Evolutionary conservation across 768 basidiomycete species (phyloP), one percentile per base, ranked within the genome.

Genomic region (Psilocybe subaeruginosa): DNA sequence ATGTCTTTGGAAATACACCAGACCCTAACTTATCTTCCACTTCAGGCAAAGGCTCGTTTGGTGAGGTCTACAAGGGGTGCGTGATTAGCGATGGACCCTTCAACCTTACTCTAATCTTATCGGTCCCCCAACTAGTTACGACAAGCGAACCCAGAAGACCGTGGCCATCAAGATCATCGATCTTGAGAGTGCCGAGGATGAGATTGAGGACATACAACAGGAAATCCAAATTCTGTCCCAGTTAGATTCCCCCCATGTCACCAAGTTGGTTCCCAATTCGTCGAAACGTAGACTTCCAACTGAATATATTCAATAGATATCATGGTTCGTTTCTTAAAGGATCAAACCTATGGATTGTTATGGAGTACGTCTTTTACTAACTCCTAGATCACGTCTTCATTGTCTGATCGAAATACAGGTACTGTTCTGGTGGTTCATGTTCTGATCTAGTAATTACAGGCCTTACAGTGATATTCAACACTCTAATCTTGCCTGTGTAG

Each of bases 151-250:
- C 27, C 93, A 95, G 74, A 91, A 91, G 80, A 95, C 97, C 0
- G 97, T 99, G 27, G 97, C 97, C 48, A 99, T 99, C 82, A 99
- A 96, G 88, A 97, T 99, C 68, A 99, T 99, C 73, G 96, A 99
- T 80, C 86, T 99, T 33, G 97, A 99, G 77, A 95, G 93, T 71
- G 97, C 97, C 54, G 97, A 99, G 76, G 97, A 99, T 72, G 97
- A 99, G 80, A 98, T 99, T 71, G 97, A 99, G 74, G 97, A 99
- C 77, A 99, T 99, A 61, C 95, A 99, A 69, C 94, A 97, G 74
- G 97, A 99, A 76, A 99, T 99, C 58, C 94, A 97, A 75, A 99
- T 99, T 64, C 85, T 99, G 12, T 95, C 93, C 6, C 96, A 98
- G 72, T 77, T 99, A 66, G 97, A 99, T 76, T 98, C 95, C 27